A percentile compares a stretch with the other conserved stretches of the same genome.
phyloP scores from a whole-genome alignment of 352 stramenopile genomes.

The Globisporangium mamillatum region DNA sequence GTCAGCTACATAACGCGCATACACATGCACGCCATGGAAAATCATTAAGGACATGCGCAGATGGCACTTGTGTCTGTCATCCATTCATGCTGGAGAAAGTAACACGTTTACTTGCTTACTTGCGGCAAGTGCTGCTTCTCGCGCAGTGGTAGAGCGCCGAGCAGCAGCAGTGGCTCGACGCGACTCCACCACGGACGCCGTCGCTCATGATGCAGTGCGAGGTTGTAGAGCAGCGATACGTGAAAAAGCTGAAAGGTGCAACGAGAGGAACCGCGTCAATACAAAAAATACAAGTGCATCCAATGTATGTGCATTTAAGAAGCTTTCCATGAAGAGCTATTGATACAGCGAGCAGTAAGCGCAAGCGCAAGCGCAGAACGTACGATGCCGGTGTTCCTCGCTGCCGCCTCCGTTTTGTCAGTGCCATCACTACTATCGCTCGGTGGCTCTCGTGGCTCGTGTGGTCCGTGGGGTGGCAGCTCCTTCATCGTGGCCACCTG shows the following conservation, averaged over 20 bases:
- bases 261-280: neutral
- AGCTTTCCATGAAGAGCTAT: neutral
- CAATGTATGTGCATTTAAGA: neutral
- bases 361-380: neutral
- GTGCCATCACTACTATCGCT: slow-evolving; percentile 1
- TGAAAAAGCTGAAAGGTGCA: slow-evolving; percentile 19
- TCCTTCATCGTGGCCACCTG: neutral
- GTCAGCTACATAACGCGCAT: slow-evolving; percentile 30
- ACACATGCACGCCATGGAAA: neutral
- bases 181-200: slow-evolving; percentile 72
- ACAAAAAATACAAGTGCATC: neutral
- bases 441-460: slow-evolving; percentile 31
- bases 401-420: neutral
- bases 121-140: slow-evolving; percentile 50
- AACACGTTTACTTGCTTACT: neutral
- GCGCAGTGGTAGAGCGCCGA: slow-evolving; percentile 64
- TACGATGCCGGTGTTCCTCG: slow-evolving; percentile 9
- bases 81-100: neutral
- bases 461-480: neutral
- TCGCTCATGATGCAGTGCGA: slow-evolving; percentile 40
- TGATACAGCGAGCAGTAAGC: neutral
- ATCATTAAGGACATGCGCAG: neutral
- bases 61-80: neutral
- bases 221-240: slow-evolving; percentile 80
- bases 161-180: slow-evolving; percentile 58